Base-by-base conservation (phyloP, 768 basidiomycete species). In the Candolleomyces aberdarensis region DNA sequence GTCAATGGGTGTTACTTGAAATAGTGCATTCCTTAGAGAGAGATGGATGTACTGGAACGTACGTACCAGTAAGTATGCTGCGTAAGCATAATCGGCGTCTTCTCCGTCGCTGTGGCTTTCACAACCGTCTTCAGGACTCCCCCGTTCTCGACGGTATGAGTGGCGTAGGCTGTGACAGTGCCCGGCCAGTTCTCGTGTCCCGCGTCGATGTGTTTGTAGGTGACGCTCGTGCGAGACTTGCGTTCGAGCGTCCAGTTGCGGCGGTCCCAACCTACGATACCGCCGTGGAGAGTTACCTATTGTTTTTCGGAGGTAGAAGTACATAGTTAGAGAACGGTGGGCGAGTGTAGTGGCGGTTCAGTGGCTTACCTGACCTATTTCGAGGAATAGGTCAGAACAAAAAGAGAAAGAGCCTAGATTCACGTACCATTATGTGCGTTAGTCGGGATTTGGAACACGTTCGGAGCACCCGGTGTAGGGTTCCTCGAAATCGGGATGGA, bases 181-280 rank as follows among this genome's bases (percentile, higher is more conserved):
- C 83, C 83, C 2, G 84, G 83, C 63, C 84, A 86, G 1, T 84
- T 84, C 68, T 85, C 79, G 57, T 80, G 78, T 5, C 78, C 84
- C 8, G 72, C 63, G 66, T 86, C 85, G 32, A 83, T 31, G 60
- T 83, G 82, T 59, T 75, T 75, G 68, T 79, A 86, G 0, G 81
- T 83, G 3, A 86, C 81, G 54, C 81, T 81, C 1, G 75, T 80
- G 15, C 72, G 63, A 5, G 76, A 74, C 62, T 72, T 75, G 13
- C 72, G 69, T 0, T 78, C 76, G 7, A 84, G 60, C 1, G 78
- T 83, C 84, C 85, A 86, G 70, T 80, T 81, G 9, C 80, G 78
- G 15, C 79, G 76, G 65, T 86, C 86, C 78, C 80, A 87, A n/a
- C 85, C 85, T 56, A 75, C 71, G n/a, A 77, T 76, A 1, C 85